phyloP scores from a whole-genome alignment of 2,329 filamentous ascomycete species.

The Lasiodiplodia sp. region DNA sequence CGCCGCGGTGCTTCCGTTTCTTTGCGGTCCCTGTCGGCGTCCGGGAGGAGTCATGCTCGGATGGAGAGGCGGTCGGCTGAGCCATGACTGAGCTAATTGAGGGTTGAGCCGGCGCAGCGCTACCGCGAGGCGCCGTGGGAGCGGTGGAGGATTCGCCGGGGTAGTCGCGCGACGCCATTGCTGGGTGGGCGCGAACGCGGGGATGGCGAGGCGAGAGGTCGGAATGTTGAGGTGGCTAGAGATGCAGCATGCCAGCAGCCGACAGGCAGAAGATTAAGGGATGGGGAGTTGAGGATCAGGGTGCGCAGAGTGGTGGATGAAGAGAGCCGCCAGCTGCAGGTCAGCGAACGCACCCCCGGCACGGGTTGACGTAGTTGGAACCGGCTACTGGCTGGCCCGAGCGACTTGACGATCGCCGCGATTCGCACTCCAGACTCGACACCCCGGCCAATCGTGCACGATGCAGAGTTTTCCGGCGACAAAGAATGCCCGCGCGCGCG shows the following conservation, averaged over 20 bases:
- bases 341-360: slow-evolving; percentile 21
- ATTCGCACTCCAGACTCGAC: slow-evolving; percentile 14
- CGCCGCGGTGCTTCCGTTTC: slow-evolving; percentile 78
- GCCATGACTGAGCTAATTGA: slow-evolving; percentile 22
- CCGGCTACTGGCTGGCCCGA: slow-evolving; percentile 12
- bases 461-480: slow-evolving; percentile 18
- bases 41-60: slow-evolving; percentile 8
- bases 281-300: slow-evolving; percentile 10
- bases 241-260: background rate
- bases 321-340: slow-evolving; percentile 19
- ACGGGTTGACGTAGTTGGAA: slow-evolving; percentile 27
- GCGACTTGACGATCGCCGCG: slow-evolving; percentile 19
- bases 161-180: slow-evolving; percentile 27
- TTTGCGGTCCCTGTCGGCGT: slow-evolving; percentile 47
- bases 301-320: slow-evolving; percentile 26
- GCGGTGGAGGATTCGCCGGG: slow-evolving; percentile 29
- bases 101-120: slow-evolving; percentile 19
- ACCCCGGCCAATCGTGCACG: background rate
- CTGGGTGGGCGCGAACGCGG: background rate
- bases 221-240: background rate
- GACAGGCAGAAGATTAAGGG: background rate
- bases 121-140: slow-evolving; percentile 15
- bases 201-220: background rate
- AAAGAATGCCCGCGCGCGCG: background rate
- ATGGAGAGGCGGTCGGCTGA: background rate